Conservation (phyloP, 2,329 filamentous ascomycete species). For the Fusarium zealandicum region DNA sequence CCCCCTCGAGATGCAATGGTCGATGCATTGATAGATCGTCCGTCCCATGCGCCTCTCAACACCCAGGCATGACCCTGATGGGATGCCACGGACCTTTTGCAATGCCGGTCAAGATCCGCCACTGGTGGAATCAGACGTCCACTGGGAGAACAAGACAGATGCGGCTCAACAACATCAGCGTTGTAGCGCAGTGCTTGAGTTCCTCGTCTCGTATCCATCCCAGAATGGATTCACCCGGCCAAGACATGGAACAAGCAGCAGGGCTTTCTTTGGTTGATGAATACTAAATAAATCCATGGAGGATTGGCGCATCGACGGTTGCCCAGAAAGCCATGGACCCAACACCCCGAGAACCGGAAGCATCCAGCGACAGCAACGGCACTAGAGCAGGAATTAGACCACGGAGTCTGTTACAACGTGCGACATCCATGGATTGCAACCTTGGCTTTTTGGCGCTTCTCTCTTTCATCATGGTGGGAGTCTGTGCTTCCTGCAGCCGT, state of each 20-base stretch:
- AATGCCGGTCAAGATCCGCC: constrained; percentile 24
- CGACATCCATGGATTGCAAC: constrained; percentile 22
- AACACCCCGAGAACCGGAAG: constrained; percentile 32
- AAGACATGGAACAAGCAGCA: not conserved
- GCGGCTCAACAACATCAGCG: constrained; percentile 35
- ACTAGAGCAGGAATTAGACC: constrained; percentile 32
- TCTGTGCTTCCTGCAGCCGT: constrained; percentile 26
- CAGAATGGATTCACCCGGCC: not conserved
- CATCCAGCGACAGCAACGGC: constrained; percentile 6
- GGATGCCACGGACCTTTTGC: constrained; percentile 17
- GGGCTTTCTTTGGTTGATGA: too few relatives aligned
- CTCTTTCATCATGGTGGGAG: constrained; percentile 27
- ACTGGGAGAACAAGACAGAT: constrained; percentile 9
- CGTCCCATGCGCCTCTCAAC: constrained; percentile 24
- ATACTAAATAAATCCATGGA: not conserved
- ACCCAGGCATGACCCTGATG: constrained; percentile 21
- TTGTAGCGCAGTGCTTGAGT: not conserved
- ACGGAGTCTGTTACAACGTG: constrained; percentile 32
- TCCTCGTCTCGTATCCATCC: constrained; percentile 16
- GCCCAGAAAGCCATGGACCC: constrained; percentile 3
- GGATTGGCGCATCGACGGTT: constrained; percentile 14
- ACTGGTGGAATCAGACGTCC: constrained; percentile 27
- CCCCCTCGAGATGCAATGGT: not conserved
- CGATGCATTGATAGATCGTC: constrained; percentile 16
- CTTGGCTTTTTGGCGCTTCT: constrained; percentile 13